Evolutionary conservation across 2,329 filamentous ascomycete genomes (phyloP).

Genomic region (Onygenales sp.): DNA sequence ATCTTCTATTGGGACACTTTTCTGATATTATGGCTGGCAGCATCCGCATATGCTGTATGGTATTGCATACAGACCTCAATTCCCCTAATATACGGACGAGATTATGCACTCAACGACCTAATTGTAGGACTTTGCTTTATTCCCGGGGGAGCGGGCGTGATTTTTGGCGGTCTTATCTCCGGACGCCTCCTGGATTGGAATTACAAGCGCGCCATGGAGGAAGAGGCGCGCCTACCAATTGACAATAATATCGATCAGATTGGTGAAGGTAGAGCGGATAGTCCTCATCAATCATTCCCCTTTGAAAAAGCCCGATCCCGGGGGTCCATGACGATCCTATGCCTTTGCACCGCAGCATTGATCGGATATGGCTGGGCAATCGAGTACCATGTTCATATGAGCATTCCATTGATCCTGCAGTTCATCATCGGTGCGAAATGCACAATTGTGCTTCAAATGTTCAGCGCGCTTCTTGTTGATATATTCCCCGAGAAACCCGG

Average conservation of each 20-base stretch:
- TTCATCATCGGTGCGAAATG: constrained; percentile 2
- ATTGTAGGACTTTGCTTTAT: not conserved
- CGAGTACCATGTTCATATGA: not conserved
- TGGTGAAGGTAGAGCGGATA: too few species aligned
- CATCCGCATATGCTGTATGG: not conserved
- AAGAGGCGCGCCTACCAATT: too few species aligned
- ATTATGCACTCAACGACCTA: constrained; percentile 1
- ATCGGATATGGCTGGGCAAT: constrained; percentile 3
- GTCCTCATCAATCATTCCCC: constrained; percentile 12
- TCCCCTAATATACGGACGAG: not conserved
- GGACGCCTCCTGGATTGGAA: constrained; percentile 61
- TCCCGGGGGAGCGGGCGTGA: not conserved
- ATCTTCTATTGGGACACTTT: not conserved
- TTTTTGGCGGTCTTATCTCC: constrained; percentile 7
- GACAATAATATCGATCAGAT: too few species aligned
- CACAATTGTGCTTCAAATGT: constrained; percentile 11
- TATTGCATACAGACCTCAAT: not conserved
- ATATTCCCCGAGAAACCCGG: constrained; percentile 12
- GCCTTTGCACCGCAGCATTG: not conserved
- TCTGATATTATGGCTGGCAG: not conserved
- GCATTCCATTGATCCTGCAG: not conserved
- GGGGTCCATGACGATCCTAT: constrained; percentile 4
- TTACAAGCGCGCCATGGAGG: constrained; percentile 36
- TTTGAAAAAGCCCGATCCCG: constrained; percentile 18
- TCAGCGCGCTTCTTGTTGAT: constrained; percentile 15